phyloP scores from a whole-genome alignment of 2,329 filamentous ascomycete species.

The Ophiostoma sp. region DNA sequence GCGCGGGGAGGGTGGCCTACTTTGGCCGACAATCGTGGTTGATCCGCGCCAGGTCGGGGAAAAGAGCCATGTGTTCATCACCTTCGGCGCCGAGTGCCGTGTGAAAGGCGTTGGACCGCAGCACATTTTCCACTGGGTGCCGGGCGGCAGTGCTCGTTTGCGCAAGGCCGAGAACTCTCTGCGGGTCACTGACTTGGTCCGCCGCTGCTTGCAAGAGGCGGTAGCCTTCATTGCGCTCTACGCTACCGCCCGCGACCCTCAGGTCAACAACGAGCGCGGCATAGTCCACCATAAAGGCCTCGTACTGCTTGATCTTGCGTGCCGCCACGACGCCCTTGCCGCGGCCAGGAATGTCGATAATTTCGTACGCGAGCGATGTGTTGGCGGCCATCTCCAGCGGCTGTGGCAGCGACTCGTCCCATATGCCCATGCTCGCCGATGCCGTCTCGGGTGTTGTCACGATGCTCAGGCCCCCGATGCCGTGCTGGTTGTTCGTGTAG shows the following conservation, averaged over 20 bases:
- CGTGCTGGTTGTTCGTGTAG: constrained; percentile 36
- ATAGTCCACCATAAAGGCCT: constrained; percentile 42
- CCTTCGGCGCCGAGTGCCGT: constrained; percentile 32
- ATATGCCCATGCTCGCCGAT: constrained; percentile 34
- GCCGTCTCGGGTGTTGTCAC: constrained; percentile 40
- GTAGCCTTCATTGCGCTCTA: constrained; percentile 36
- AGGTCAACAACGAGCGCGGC: constrained; percentile 38
- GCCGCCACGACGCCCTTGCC: constrained; percentile 40
- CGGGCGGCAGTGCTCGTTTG: constrained; percentile 34
- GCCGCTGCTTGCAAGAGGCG: constrained; percentile 35
- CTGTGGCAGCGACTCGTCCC: constrained; percentile 32
- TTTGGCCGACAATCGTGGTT: constrained; percentile 42
- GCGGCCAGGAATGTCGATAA: constrained; percentile 38
- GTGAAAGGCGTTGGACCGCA: constrained; percentile 41
- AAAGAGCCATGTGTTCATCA: constrained; percentile 31
- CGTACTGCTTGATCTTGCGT: constrained; percentile 37
- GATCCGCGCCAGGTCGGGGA: constrained; percentile 30
- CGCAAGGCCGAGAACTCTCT: constrained; percentile 35
- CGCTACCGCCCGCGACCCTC: constrained; percentile 33
- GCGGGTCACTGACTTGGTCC: constrained; percentile 34
- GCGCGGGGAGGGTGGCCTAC: constrained; percentile 32
- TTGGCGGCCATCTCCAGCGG: background rate
- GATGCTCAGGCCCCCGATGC: constrained; percentile 38
- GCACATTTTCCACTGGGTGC: constrained; percentile 39
- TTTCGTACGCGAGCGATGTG: constrained; percentile 31